A percentile compares a stretch with the other conserved stretches of the same genome.
Evolutionary conservation across 345 rosid genomes (phyloP).

Genomic region (Eucalyptus curtisii): DNA sequence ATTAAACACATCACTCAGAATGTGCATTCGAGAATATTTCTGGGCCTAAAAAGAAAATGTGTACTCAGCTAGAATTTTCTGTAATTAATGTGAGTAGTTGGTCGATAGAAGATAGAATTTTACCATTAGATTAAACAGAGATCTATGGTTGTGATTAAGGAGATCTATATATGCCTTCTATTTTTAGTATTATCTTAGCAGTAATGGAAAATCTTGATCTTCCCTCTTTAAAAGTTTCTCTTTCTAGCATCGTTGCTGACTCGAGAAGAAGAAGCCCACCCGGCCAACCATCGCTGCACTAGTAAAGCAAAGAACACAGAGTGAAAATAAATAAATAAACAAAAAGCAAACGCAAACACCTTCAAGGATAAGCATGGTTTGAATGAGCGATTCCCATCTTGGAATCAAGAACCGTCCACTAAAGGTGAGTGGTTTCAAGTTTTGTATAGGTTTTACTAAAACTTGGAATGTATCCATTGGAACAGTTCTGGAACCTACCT

Average conservation of each 20-base stretch:
- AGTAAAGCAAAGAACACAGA: background rate
- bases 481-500: fast-evolving
- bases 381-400: no score
- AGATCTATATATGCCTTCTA: no score
- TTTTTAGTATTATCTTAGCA: no score
- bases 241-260: background rate
- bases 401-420: no score
- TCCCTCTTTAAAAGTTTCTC: background rate
- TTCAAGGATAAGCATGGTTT: no score
- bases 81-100: background rate
- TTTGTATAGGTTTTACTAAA: no score
- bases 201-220: background rate
- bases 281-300: background rate
- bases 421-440: no score
- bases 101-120: background rate
- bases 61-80: background rate
- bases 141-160: background rate
- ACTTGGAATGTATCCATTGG: fast-evolving
- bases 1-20: no score
- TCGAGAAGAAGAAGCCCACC: background rate
- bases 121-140: background rate
- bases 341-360: no score
- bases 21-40: background rate
- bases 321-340: no score
- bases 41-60: background rate